phyloP scores from a whole-genome alignment of 352 stramenopile species.

The Thalassiosira pacifica region DNA sequence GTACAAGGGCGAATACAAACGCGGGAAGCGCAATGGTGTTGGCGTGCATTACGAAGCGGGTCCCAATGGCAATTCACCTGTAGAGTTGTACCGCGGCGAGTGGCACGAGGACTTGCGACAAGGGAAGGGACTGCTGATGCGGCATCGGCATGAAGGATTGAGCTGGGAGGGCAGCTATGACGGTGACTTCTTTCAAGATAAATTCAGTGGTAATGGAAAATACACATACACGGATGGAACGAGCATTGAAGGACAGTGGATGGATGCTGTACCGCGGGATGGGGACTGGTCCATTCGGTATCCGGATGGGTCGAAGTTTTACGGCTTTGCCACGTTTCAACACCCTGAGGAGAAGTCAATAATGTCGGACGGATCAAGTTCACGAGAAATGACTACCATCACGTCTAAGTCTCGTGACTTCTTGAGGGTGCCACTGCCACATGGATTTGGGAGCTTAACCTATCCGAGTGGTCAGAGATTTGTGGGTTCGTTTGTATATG shows the following conservation, averaged over 20 bases:
- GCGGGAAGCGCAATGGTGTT: conserved; percentile 43
- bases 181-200: conserved; percentile 47
- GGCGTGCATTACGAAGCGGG: conserved; percentile 34
- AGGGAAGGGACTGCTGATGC: conserved; percentile 28
- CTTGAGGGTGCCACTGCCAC: conserved; percentile 44
- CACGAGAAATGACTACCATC: not conserved
- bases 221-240: conserved; percentile 51
- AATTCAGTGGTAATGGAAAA: conserved; percentile 49
- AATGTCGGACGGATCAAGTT: not conserved
- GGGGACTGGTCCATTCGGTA: conserved; percentile 60
- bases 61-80: conserved; percentile 20
- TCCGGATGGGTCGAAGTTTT: conserved; percentile 56
- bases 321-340: conserved; percentile 57
- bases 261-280: conserved; percentile 45
- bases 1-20: conserved; percentile 51
- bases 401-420: conserved; percentile 30
- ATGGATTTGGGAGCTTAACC: conserved; percentile 56
- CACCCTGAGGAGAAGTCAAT: conserved; percentile 24
- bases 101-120: conserved; percentile 44
- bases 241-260: conserved; percentile 55
- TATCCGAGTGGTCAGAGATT: conserved; percentile 45
- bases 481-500: conserved; percentile 55
- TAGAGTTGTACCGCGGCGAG: conserved; percentile 42
- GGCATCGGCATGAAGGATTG: conserved; percentile 12
- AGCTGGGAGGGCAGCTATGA: conserved; percentile 41